Base-by-base conservation (phyloP, 179 eudicot genomes). In the Nepenthes alata region DNA sequence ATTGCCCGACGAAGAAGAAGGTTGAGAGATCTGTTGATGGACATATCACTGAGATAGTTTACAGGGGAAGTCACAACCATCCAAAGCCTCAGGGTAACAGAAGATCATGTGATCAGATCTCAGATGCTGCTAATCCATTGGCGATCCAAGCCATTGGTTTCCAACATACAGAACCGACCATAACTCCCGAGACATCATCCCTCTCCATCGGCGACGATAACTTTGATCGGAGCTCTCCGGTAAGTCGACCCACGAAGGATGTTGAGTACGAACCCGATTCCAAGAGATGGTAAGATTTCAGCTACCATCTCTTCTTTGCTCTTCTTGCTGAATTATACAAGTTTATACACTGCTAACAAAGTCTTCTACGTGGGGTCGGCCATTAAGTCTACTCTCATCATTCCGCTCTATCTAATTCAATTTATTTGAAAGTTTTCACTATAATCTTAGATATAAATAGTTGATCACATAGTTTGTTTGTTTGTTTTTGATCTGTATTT, bases 131-230 rank as follows among this genome's bases (percentile, higher is more conserved):
- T 55, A 25, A 11, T 10, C 1, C 11, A 7, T 16, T 6, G 2
- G 3, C 25, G 2, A 6, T 13, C 57, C 57, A 6, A 55, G 53
- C 53, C 11, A 2, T 16, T 10, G 12, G 11, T 5, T 25, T 2
- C 38, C 58, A 44, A 34, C 70, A 53, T 51, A 15, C 35, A 47
- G 75, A 66, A n/a, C 25, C 66, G 1, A 54, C 55, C 6, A 37
- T 58, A 2, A 62, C 76, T 2, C 71, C 71, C 8, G 71, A 72
- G 39, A 72, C 63, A 35, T 72, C 76, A 0, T 72, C 76, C 0
- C 49, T 60, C 35, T 67, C 75, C 8, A 55, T 63, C 35, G 76
- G 59, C 1, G 72, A 72, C 14, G 75, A 72, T 7, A 71, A 72
- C 9, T 50, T 57, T 55, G 75, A 66, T 13, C 75, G 61, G 52